These are phyloP conservation scores for Physcomitrellopsis africana DNA, from an alignment of 225 moss, liverwort and hornwort genomes.

Conservation along the genomic window DNA sequence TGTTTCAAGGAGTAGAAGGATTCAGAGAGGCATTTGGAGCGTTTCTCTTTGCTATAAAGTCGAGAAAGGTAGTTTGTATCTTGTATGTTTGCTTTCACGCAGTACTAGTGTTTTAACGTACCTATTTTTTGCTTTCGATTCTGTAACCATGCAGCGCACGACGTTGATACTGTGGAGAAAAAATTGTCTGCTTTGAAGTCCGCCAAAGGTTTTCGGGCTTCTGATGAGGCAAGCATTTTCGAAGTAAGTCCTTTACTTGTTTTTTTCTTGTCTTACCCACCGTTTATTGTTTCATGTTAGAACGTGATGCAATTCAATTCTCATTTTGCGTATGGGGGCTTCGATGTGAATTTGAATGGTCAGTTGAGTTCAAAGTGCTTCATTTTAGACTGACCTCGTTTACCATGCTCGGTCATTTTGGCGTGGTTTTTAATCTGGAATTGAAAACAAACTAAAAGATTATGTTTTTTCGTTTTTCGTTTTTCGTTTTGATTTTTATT, in stretches of 20 bases:
- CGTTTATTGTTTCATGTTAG: neutral
- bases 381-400: neutral
- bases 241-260: constrained; percentile 53
- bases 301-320: neutral
- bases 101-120: neutral
- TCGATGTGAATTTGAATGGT: neutral
- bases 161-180: constrained; percentile 62
- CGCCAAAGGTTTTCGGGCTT: constrained; percentile 46
- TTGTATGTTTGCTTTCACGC: neutral
- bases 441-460: too few relatives aligned
- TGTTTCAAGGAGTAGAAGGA: neutral
- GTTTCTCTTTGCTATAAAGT: neutral
- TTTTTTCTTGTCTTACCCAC: neutral
- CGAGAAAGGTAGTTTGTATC: neutral
- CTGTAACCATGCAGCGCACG: constrained; percentile 62
- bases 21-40: neutral
- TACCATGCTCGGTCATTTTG: neutral
- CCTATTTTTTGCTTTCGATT: neutral
- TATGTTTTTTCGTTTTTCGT: too few relatives aligned
- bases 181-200: constrained; percentile 52
- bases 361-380: constrained; percentile 1
- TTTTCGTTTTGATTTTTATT: too few relatives aligned
- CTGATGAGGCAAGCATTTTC: constrained; percentile 63
- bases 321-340: neutral
- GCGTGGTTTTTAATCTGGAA: neutral